These are phyloP conservation scores for Rhizopogon salebrosus DNA, from an alignment of 768 basidiomycete species.

Conservation along the genomic window DNA sequence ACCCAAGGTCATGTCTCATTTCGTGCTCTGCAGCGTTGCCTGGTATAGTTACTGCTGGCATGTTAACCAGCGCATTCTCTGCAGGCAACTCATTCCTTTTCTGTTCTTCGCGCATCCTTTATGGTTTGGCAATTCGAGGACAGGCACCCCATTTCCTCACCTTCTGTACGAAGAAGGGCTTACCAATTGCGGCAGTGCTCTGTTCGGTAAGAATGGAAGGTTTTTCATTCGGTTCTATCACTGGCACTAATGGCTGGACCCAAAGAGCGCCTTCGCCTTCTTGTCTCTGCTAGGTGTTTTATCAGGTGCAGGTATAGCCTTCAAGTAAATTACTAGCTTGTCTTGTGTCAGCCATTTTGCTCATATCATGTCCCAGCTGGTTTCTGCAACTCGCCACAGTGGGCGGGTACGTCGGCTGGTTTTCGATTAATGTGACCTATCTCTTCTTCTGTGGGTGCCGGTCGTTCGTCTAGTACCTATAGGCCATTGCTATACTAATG, in stretches of 20 bases:
- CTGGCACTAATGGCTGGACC: conserved; percentile 5
- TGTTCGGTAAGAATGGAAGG: conserved; percentile 16
- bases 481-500: neutral
- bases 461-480: neutral
- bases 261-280: conserved; percentile 35
- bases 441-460: conserved; percentile 51
- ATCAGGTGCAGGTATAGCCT: conserved; percentile 36
- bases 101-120: conserved; percentile 38
- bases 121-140: conserved; percentile 38
- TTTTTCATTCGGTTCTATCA: neutral
- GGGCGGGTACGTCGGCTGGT: conserved; percentile 63
- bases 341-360: too few relatives aligned
- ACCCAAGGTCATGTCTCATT: conserved; percentile 1
- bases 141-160: conserved; percentile 46
- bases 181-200: conserved; percentile 35
- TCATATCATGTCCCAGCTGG: conserved; percentile 38
- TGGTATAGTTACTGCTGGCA: conserved; percentile 63
- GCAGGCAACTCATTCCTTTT: conserved; percentile 65
- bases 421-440: conserved; percentile 63
- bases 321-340: conserved; percentile 4
- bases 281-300: conserved; percentile 62
- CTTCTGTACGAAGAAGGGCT: conserved; percentile 41
- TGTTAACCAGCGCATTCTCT: conserved; percentile 71
- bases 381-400: conserved; percentile 62
- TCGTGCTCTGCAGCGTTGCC: conserved; percentile 36